Base-by-base conservation (phyloP, 352 stramenopile species). In the Phytophthora pistaciae region DNA sequence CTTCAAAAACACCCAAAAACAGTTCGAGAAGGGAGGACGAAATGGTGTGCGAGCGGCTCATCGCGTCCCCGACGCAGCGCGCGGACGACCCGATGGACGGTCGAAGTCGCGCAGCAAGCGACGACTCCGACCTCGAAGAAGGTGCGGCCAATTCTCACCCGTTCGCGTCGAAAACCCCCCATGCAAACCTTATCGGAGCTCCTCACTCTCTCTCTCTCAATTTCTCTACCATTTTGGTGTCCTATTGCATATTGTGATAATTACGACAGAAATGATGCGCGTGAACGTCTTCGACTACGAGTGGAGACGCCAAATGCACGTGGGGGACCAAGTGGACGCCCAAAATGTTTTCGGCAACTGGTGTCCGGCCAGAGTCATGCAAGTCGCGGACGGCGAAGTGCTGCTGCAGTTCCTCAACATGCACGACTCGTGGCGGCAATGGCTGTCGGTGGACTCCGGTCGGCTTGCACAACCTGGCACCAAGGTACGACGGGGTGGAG, bases 321-420 rank as follows among this genome's bases (percentile, higher is more conserved):
- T 77, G 6, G 80, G 74, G 16, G 86, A 95, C 61, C 72, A 74
- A 1, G 59, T 96, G 56, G 89, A 96, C 44, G 87, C 87, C 11
- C 86, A 92, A 62, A 96, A 96, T 54, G 64, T 83, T 4, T 96
- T 96, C 64, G 87, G 88, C 31, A 96, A 93, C 68, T 96, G 89
- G 89, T 94, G 89, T 72, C 85, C 86, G 13, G 89, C 86, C 21
- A 75, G 74, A 66, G 65, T 92, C 40, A 33, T 88, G 42, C 60
- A 93, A 80, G 75, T 93, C 21, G 56, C 77, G 20, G 77, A 92
- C 44, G 84, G 83, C 2, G 86, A 95, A 63, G 76, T 84, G 58
- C 82, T 82, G 20, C 67, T 96, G 48, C 85, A 86, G 21, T 95
- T 86, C 68, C 80, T 93, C 38, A 94, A 92, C 63, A 96, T 96